Base-by-base conservation (phyloP, 1,284 basidiomycete genomes). In the Puccinia novopanici region DNA sequence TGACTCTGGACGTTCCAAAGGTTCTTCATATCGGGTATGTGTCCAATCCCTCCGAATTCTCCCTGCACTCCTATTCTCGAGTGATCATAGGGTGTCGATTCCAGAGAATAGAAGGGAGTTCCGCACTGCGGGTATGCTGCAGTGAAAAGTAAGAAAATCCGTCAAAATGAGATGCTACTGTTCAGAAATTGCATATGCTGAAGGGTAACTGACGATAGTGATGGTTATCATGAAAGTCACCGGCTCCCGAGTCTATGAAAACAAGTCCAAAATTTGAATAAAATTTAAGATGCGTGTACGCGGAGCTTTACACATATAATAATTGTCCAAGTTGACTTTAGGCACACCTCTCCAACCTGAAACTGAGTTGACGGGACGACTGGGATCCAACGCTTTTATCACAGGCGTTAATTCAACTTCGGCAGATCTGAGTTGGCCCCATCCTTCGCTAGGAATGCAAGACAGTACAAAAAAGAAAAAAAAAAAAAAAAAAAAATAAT, bases 21-120 rank as follows among this genome's bases (percentile, higher is more conserved):
- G 24, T 79, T 79, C 27, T 72, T 40, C 8, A 9, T 15, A 15
- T 6, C 10, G 6, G 77, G 77, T 1, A 79, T 63, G 68, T 79
- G 77, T 6, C 77, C 77, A 17, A 79, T 72, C 42, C 77, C 77
- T 17, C 77, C 77, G 27, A 79, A 79, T 72, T 79, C 77, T 12
- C 77, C 77, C 34, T 79, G 77, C 2, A 70, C 50, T 13, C 52
- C 67, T 24, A 79, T 79, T 27, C 77, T 48, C 17, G 67, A 42
- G 5, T 68, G 34, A 37, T 79, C 77, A 54, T 79, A 79, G 22
- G 68, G 68, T 50, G 37, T 61, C 34, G 30, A 57, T 10, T 50
- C n/a, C 19, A 45, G 54, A 15, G 67, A 72, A 42, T 59, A 79
- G 30, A 79, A 72, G 12, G 77, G 77, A 10, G 68, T 61, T 15